These are phyloP conservation scores for Sphagnum magellanicum DNA, from an alignment of 228 moss, liverwort and hornwort genomes.

Conservation along the genomic window DNA sequence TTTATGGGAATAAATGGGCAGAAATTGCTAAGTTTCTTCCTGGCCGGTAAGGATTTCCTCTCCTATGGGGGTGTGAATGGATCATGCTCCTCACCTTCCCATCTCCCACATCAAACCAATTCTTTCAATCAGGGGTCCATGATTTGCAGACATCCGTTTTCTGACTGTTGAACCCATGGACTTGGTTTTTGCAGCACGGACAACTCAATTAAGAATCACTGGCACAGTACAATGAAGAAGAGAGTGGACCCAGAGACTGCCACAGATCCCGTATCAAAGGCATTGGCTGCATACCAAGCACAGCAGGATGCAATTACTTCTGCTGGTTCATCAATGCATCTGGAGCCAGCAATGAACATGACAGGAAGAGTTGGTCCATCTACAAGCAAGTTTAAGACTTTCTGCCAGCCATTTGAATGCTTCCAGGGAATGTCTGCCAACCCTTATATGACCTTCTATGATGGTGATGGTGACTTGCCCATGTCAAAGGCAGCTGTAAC, in stretches of 20 bases:
- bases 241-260: slow-evolving; percentile 59
- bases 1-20: slow-evolving; percentile 89
- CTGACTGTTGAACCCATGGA: no score
- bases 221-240: slow-evolving; percentile 92
- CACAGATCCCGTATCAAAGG: slow-evolving; percentile 53
- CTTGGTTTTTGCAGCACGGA: slow-evolving; percentile 53
- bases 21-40: slow-evolving; percentile 82
- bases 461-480: slow-evolving; percentile 16
- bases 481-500: slow-evolving; percentile 7
- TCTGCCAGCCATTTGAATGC: neutral
- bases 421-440: slow-evolving; percentile 22
- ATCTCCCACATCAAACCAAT: neutral
- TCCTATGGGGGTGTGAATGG: no score
- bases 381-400: neutral
- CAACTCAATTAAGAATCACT: slow-evolving; percentile 86
- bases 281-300: slow-evolving; percentile 47
- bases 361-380: neutral
- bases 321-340: neutral
- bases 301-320: slow-evolving; percentile 45
- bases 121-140: neutral
- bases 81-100: no score
- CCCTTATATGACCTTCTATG: slow-evolving; percentile 14
- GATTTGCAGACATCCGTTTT: no score
- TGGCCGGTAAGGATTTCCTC: slow-evolving; percentile 46
- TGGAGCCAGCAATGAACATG: neutral